Conservation (phyloP, 2,329 filamentous ascomycete genomes). For the Alternaria incomplexa region DNA sequence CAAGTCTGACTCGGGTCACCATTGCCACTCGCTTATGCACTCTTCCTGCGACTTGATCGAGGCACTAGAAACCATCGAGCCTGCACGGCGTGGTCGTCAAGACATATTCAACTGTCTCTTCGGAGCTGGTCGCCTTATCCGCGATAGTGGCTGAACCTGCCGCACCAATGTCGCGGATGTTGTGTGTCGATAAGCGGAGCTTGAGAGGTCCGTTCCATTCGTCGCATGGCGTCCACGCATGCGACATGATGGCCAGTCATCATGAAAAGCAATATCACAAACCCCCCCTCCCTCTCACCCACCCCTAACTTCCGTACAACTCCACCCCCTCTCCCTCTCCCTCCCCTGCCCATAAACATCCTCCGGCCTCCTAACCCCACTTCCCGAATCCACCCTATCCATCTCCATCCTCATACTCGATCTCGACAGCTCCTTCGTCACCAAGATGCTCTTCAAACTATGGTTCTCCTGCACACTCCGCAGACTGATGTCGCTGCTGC, state of each 20-base stretch:
- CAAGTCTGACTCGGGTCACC: no score
- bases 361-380: slow-evolving; percentile 12
- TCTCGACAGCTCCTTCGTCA: slow-evolving; percentile 30
- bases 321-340: slow-evolving; percentile 23
- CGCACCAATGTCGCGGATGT: background rate
- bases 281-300: slow-evolving; percentile 12
- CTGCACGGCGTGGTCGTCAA: no score
- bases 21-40: no score
- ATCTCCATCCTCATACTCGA: slow-evolving; percentile 27
- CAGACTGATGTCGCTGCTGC: slow-evolving; percentile 12
- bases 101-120: no score
- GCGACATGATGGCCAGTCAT: background rate
- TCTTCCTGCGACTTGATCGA: no score
- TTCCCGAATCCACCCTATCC: slow-evolving; percentile 11
- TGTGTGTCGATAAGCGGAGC: background rate
- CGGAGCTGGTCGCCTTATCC: no score
- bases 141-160: no score
- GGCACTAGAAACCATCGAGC: no score
- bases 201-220: background rate
- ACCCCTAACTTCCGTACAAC: slow-evolving; percentile 20
- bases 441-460: slow-evolving; percentile 28
- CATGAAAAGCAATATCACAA: background rate
- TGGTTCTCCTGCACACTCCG: slow-evolving; percentile 22
- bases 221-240: background rate
- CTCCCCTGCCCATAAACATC: slow-evolving; percentile 12